Evolutionary conservation across 345 rosid genomes (phyloP).

Genomic region (Barbarea vulgaris): DNA sequence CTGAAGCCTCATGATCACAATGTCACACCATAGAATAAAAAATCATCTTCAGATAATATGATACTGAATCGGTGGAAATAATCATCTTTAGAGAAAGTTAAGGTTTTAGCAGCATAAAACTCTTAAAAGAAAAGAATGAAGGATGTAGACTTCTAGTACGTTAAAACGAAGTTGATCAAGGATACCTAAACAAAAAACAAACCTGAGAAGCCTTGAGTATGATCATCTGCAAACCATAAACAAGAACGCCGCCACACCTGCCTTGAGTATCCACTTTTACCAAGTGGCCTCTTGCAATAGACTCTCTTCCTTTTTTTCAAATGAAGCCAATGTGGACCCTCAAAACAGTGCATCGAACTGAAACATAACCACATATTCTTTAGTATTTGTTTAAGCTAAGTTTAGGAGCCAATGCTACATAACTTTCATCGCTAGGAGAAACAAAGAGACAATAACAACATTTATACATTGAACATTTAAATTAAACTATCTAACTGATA

Average conservation of each 20-base stretch:
- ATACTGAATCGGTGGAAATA: too few relatives aligned
- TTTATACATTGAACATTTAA: background rate
- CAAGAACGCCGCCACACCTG: slow-evolving; percentile 90
- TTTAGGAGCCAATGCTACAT: background rate
- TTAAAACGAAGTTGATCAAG: slow-evolving; percentile 17
- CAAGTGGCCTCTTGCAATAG: slow-evolving; percentile 80
- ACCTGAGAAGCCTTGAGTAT: slow-evolving; percentile 91
- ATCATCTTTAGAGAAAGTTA: too few relatives aligned
- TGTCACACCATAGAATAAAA: too few relatives aligned
- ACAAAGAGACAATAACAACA: background rate
- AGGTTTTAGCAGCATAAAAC: too few relatives aligned
- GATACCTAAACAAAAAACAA: slow-evolving; percentile 50
- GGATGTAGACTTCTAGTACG: slow-evolving; percentile 15
- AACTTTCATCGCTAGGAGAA: background rate
- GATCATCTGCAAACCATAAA: slow-evolving; percentile 95
- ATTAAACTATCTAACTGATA: too few relatives aligned
- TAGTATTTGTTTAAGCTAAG: background rate
- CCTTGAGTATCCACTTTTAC: slow-evolving; percentile 98
- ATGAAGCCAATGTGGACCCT: slow-evolving; percentile 96
- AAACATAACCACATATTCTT: slow-evolving; percentile 34
- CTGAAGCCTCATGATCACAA: too few relatives aligned
- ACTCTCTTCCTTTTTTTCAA: slow-evolving; percentile 94
- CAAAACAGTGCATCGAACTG: slow-evolving; percentile 99
- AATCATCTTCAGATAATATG: too few relatives aligned
- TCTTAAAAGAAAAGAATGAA: slow-evolving; percentile 3